Evolutionary conservation across 768 basidiomycete genomes (phyloP).

Genomic region (Phlebiopsis gigantea): DNA sequence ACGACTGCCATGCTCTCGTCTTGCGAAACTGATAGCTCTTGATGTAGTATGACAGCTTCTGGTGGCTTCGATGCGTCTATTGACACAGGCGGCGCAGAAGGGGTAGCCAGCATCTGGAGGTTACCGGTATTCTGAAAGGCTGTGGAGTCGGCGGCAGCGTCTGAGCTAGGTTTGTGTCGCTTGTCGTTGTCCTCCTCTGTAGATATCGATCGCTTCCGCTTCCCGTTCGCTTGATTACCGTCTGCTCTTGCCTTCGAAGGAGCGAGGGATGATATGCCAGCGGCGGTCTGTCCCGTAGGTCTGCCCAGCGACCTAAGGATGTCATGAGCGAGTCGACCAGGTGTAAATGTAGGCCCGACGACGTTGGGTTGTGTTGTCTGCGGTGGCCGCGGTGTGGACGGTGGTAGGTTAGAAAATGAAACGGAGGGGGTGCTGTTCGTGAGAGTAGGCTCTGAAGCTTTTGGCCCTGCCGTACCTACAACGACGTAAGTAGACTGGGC

Average conservation of each 20-base stretch:
- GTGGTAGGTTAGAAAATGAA: not conserved
- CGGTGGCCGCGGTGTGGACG: not conserved
- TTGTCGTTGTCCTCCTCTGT: not conserved
- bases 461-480: no score
- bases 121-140: not conserved
- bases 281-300: conserved; percentile 6
- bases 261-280: not conserved
- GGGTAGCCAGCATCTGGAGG: no score
- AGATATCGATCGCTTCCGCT: conserved; percentile 1
- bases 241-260: not conserved
- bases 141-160: not conserved
- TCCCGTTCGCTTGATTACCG: not conserved
- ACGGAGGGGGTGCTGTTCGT: no score
- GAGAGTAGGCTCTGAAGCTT: no score
- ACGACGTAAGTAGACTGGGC: no score
- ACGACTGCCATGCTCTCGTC: not conserved
- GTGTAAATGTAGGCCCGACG: not conserved
- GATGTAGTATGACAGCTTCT: no score
- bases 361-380: not conserved
- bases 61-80: no score
- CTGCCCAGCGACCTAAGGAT: conserved; percentile 47
- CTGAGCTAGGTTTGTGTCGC: not conserved
- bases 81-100: no score
- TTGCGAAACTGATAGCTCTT: no score
- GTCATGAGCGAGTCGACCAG: conserved; percentile 40